Percentiles rank a stretch among this genome's conserved stretches.
These are phyloP conservation scores for Claviceps sp. DNA, from an alignment of 2,329 filamentous ascomycete species.

Conservation along the genomic window DNA sequence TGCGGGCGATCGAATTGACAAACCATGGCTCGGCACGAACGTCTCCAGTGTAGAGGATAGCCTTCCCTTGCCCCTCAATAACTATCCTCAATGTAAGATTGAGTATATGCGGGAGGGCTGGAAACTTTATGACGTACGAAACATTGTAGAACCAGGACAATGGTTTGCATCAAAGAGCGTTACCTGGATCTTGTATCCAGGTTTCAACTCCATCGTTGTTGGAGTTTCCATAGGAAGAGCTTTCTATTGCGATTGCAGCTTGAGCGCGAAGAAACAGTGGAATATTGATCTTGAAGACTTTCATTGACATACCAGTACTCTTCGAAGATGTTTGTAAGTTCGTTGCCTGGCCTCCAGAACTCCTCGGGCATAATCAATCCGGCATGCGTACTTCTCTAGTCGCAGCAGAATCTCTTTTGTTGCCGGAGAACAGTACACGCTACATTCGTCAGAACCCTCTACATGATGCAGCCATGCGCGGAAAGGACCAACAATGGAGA, in stretches of 20 bases:
- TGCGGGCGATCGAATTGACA: conserved; percentile 57
- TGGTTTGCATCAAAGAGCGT: conserved; percentile 88
- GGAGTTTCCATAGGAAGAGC: conserved; percentile 72
- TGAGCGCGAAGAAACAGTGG: not conserved
- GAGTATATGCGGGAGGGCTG: not conserved
- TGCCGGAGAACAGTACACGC: conserved; percentile 76
- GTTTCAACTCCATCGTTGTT: conserved; percentile 59
- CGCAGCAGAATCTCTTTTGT: conserved; percentile 70
- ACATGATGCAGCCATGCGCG: not conserved
- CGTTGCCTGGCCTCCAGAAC: conserved; percentile 62
- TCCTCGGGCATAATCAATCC: conserved; percentile 68
- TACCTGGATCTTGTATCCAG: conserved; percentile 56
- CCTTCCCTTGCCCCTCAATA: conserved; percentile 58
- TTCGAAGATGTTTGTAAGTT: conserved; percentile 64
- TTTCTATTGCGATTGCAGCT: conserved; percentile 34
- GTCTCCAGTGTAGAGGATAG: conserved; percentile 80
- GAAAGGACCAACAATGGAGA: conserved; percentile 49
- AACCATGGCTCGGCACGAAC: conserved; percentile 80
- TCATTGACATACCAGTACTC: conserved; percentile 40
- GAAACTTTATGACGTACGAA: conserved; percentile 33
- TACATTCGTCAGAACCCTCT: conserved; percentile 11
- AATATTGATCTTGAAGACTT: not conserved
- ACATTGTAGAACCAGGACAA: conserved; percentile 84
- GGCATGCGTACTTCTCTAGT: conserved; percentile 64
- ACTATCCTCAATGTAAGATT: conserved; percentile 28